Conservation (phyloP, 495 filamentous ascomycete genomes). For the Penicillium paxilli region DNA sequence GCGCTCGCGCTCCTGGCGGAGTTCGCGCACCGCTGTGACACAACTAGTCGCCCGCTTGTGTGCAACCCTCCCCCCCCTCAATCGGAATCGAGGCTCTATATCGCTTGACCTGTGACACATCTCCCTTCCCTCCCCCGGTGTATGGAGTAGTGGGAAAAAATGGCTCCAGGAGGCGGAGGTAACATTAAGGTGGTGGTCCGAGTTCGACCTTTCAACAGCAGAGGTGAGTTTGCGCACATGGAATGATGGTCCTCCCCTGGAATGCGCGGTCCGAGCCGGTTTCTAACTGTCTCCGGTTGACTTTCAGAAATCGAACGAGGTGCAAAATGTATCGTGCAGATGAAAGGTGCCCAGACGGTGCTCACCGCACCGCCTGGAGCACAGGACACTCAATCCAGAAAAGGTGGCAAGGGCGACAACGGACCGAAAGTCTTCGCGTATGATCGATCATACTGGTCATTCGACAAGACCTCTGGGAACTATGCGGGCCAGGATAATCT, state of each 20-base stretch:
- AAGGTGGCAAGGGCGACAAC: conserved; percentile 59
- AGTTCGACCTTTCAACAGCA: conserved; percentile 84
- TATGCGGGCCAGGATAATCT: conserved; percentile 91
- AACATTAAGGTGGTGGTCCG: conserved; percentile 99
- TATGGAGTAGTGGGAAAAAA: conserved; percentile 49
- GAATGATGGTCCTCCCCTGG: neutral
- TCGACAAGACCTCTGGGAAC: conserved; percentile 74
- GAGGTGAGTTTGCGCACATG: conserved; percentile 59
- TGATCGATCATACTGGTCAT: conserved; percentile 98
- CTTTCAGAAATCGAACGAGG: conserved; percentile 76
- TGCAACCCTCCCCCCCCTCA: conserved; percentile 2
- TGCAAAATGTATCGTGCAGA: conserved; percentile 97
- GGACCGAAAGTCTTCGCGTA: conserved; percentile 92
- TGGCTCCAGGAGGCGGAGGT: conserved; percentile 80
- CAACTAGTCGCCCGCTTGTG: conserved; percentile 26
- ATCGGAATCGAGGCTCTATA: conserved; percentile 9
- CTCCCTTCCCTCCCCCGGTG: conserved; percentile 30
- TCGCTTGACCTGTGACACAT: conserved; percentile 12
- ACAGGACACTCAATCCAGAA: conserved; percentile 54
- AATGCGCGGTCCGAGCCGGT: neutral
- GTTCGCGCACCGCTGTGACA: conserved; percentile 38
- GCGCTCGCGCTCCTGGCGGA: conserved; percentile 44
- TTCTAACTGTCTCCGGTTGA: neutral
- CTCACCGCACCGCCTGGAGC: conserved; percentile 72
- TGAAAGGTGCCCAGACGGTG: conserved; percentile 89